Evolutionary conservation across 2,329 filamentous ascomycete species (phyloP), one percentile per base, ranked within the genome.

Genomic region (Scolecobasidium constrictum): DNA sequence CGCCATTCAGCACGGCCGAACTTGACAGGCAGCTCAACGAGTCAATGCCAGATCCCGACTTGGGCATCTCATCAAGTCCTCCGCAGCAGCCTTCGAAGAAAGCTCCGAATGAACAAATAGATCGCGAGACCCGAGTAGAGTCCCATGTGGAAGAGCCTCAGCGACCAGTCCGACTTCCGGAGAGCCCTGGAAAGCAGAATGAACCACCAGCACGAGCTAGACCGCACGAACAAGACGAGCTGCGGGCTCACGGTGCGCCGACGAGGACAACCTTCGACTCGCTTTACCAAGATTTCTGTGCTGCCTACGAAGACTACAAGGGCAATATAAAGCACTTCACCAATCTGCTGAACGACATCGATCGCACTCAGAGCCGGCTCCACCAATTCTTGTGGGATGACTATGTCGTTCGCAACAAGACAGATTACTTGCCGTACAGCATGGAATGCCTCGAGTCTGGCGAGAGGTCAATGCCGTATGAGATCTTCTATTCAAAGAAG

Each of bases 361-460:
- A 35, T 26, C 12, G 19, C 28, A 9, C 19, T 16, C 5, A 19
- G 23, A 23, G 28, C n/a, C 37, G 20, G 15, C 22, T 19, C 17
- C 35, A 39, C 19, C 42, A 20, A 39, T 35, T 39, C 4, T 35
- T 44, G 6, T 45, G 43, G 43, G 43, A 45, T 41, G 43, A 45
- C 34, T 45, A 20, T 23, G 34, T 45, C 19, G 23, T 42, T 15
- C 36, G 38, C 18, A 21, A 23, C 16, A 23, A 20, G 3, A 35
- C 36, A 7, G 43, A 45, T 13, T 45, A 45, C 17, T 13, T 23
- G 16, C 39, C 37, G n/a, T 45, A 45, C 31, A 19, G 7, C 15
- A 15, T 40, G 5, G 40, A 42, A 18, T 39, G 42, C 19, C 17
- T 26, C n/a, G 35, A 39, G n/a, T 19, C n/a, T 15, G 16, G 26